Conservation (phyloP, 192 early-diverging fungal species). For the Pilaira anomala region DNA sequence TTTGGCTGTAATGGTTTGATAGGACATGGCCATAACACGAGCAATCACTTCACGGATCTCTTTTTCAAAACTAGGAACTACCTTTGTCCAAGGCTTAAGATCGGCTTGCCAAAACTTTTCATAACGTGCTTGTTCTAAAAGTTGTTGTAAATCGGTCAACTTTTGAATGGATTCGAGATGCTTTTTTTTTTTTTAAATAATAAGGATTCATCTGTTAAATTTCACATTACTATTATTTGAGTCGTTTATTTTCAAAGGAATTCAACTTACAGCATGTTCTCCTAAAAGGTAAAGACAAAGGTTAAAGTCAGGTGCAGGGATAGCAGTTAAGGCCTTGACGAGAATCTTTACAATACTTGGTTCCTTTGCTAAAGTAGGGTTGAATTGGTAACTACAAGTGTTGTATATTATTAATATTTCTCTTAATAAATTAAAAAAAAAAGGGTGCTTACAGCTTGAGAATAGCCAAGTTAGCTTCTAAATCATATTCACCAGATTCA, state of each 20-base stretch:
- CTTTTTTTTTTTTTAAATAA: neutral
- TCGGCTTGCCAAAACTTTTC: constrained; percentile 72
- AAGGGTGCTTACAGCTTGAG: constrained; percentile 68
- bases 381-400: constrained; percentile 83
- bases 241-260: neutral
- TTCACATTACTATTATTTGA: neutral
- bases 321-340: constrained; percentile 77
- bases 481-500: constrained; percentile 77
- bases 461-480: constrained; percentile 87
- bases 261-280: constrained; percentile 64
- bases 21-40: constrained; percentile 69
- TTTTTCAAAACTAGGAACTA: constrained; percentile 68
- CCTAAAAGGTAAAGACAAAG: constrained; percentile 83
- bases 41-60: constrained; percentile 74
- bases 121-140: constrained; percentile 75
- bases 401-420: neutral
- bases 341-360: constrained; percentile 73
- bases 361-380: constrained; percentile 70
- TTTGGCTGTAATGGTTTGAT: constrained; percentile 72
- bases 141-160: constrained; percentile 70
- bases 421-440: neutral
- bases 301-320: constrained; percentile 87
- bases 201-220: neutral
- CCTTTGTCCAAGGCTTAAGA: constrained; percentile 55
- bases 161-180: constrained; percentile 45